Conservation (phyloP, 331 rosid genomes). For the Arachis monticola region DNA sequence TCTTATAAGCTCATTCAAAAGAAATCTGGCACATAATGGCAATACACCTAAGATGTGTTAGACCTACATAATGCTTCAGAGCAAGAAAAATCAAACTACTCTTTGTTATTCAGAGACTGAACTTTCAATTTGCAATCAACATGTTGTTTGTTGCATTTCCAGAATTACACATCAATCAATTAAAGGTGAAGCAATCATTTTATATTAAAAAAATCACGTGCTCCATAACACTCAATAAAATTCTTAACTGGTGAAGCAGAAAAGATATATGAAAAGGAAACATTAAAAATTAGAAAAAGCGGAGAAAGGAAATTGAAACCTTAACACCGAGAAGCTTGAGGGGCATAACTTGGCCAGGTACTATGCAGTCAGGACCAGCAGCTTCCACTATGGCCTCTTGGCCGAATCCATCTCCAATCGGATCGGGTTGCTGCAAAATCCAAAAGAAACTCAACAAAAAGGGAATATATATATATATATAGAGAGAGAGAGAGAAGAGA, state of each 20-base stretch:
- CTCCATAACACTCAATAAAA: background rate
- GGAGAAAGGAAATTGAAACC: slow-evolving; percentile 45
- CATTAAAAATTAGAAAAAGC: background rate
- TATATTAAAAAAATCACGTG: background rate
- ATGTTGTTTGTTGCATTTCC: background rate
- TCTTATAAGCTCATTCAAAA: no score
- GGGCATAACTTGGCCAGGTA: slow-evolving; percentile 80
- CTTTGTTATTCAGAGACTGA: background rate
- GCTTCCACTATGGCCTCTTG: slow-evolving; percentile 81
- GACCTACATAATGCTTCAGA: background rate
- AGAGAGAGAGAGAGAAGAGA: background rate
- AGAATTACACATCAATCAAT: background rate
- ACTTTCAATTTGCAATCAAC: background rate
- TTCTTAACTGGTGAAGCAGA: background rate
- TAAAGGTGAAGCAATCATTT: background rate
- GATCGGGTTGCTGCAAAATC: slow-evolving; percentile 66
- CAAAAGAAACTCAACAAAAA: background rate
- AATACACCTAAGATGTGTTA: background rate
- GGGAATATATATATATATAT: background rate
- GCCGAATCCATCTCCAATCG: slow-evolving; percentile 79
- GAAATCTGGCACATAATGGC: background rate
- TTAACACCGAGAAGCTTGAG: slow-evolving; percentile 79
- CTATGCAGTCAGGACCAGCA: slow-evolving; percentile 95
- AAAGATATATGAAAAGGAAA: background rate
- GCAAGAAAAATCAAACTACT: background rate